Conservation (phyloP, 352 stramenopile genomes). For the Peronospora belbahrii region DNA sequence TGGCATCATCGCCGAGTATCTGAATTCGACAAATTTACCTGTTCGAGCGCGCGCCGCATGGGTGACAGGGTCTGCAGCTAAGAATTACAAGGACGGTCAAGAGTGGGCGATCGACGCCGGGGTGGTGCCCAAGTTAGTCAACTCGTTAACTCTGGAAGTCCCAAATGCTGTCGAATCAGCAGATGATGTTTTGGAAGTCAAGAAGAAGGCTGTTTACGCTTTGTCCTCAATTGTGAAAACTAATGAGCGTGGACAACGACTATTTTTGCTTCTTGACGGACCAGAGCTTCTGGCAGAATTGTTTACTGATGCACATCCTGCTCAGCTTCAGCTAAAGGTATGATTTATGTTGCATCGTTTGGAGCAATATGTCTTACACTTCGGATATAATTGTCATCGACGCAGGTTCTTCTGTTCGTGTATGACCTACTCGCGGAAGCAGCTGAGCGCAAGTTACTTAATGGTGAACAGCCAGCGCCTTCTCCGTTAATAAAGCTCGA, state of each 20-base stretch:
- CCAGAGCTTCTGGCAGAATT: slow-evolving; percentile 32
- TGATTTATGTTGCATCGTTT: slow-evolving; percentile 2
- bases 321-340: slow-evolving; percentile 63
- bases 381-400: not conserved
- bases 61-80: slow-evolving; percentile 67
- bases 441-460: slow-evolving; percentile 10
- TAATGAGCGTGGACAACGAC: slow-evolving; percentile 56
- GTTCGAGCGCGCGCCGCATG: slow-evolving; percentile 56
- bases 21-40: slow-evolving; percentile 62
- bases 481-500: slow-evolving; percentile 43
- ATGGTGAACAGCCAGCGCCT: not conserved
- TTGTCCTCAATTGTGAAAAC: slow-evolving; percentile 62
- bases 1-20: slow-evolving; percentile 50
- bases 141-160: slow-evolving; percentile 41
- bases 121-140: slow-evolving; percentile 56
- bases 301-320: slow-evolving; percentile 34
- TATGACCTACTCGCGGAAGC: slow-evolving; percentile 61
- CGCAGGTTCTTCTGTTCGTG: slow-evolving; percentile 49
- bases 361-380: slow-evolving; percentile 1
- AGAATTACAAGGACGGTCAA: slow-evolving; percentile 81
- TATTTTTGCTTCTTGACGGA: slow-evolving; percentile 48
- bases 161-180: slow-evolving; percentile 7
- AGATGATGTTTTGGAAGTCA: slow-evolving; percentile 51
- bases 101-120: slow-evolving; percentile 74
- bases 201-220: slow-evolving; percentile 80